Evolutionary conservation across 2,329 filamentous ascomycete genomes (phyloP), one percentile per base, ranked within the genome.

Genomic region (Aspergillus novofumigatus): DNA sequence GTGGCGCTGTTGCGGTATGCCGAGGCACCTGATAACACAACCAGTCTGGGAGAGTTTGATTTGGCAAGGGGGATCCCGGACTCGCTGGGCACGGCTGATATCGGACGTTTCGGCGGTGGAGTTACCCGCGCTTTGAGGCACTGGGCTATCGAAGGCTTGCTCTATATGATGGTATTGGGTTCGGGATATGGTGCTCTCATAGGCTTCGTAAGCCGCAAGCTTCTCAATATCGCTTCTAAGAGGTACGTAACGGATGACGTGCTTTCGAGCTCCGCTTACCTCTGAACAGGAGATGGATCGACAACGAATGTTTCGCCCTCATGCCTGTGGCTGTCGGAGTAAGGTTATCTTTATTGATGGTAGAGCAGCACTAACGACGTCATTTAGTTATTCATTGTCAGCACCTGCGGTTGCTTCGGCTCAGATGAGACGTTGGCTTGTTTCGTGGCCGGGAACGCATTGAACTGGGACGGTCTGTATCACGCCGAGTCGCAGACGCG

Each of bases 401-500:
- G 84, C 2, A 81, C 82, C 0, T 83, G 81, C 56, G 84, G 83
- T 26, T 74, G 78, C 23, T 75, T 86, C 17, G 84, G 83, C 11
- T 83, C 81, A 0, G 82, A 86, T 54, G 84, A 86, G 59, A 78
- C 85, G 0, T 75, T 87, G 3, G 83, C 83, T 3, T 87, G 83
- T 65, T 86, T 86, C 56, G 76, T 83, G 2, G 83, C 85, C 0
- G 85, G 84, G 6, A 81, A 78, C 63, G 78, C 78, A 11, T 71
- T 87, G 49, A 87, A 86, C 69, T 87, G 84, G 85, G 81, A 86
- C 55, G 83, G 84, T 3, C 65, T 78, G n/a, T 86, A 82, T 62
- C 79, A 85, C 2, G 74, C 75, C 4, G 84, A 86, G 66, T 77
- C 80, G 0, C 76, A 83, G 56, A 71, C 76, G 8, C 78, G 83